A percentile compares a stretch with the other conserved stretches of the same genome.
phyloP scores from a whole-genome alignment of 768 basidiomycete genomes.

The Lyophyllum decastes region DNA sequence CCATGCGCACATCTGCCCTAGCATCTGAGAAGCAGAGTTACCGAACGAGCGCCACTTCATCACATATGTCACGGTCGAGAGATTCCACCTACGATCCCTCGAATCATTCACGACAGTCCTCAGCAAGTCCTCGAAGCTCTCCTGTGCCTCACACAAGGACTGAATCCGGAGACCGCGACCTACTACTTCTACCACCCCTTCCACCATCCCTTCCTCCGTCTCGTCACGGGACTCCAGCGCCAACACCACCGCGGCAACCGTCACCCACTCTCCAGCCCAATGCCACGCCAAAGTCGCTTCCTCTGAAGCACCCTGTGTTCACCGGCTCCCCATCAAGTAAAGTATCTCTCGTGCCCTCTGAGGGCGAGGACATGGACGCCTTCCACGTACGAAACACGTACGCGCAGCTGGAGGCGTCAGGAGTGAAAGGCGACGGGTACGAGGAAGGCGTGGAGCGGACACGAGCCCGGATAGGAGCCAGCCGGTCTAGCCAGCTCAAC shows the following conservation, averaged over 20 bases:
- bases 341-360: slow-evolving; percentile 66
- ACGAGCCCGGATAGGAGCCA: slow-evolving; percentile 64
- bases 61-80: slow-evolving; percentile 27
- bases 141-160: slow-evolving; percentile 17
- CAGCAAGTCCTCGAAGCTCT: slow-evolving; percentile 30
- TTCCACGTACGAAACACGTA: slow-evolving; percentile 87
- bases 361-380: slow-evolving; percentile 80
- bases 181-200: slow-evolving; percentile 33
- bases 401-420: slow-evolving; percentile 83
- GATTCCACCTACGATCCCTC: slow-evolving; percentile 27
- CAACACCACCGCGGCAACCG: slow-evolving; percentile 21
- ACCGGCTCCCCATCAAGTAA: slow-evolving; percentile 44
- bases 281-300: slow-evolving; percentile 27
- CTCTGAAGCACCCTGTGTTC: slow-evolving; percentile 37
- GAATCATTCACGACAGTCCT: slow-evolving; percentile 33
- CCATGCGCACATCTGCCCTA: slow-evolving; percentile 30
- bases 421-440: slow-evolving; percentile 94
- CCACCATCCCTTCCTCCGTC: slow-evolving; percentile 29
- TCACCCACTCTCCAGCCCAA: slow-evolving; percentile 19
- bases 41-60: slow-evolving; percentile 34
- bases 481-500: slow-evolving; percentile 58
- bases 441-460: slow-evolving; percentile 95
- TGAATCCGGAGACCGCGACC: slow-evolving; percentile 22
- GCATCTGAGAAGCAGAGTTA: slow-evolving; percentile 33
- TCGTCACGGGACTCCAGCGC: slow-evolving; percentile 29